Evolutionary conservation across 805 yeast species (phyloP).

Genomic region (Pichia ethanolica): DNA sequence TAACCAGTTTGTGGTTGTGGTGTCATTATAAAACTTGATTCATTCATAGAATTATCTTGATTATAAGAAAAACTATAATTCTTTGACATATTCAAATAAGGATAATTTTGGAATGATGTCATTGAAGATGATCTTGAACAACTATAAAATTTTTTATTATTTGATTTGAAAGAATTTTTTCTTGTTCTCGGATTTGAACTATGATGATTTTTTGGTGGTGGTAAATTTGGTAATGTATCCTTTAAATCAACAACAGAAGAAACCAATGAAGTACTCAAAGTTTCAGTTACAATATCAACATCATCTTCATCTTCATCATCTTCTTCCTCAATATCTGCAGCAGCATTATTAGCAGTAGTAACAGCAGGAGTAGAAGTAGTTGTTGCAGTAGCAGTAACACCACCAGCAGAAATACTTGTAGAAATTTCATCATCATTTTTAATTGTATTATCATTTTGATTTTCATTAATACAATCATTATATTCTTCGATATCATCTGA

Average conservation of each 20-base stretch:
- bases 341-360: too few species aligned
- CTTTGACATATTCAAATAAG: neutral
- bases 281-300: slow-evolving; percentile 6
- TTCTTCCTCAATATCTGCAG: neutral
- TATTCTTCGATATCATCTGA: neutral
- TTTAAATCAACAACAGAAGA: neutral
- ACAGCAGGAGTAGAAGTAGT: neutral
- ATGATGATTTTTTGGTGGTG: too few species aligned
- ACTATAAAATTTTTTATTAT: neutral
- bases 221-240: neutral
- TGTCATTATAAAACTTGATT: neutral
- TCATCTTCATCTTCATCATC: slow-evolving; percentile 4
- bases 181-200: neutral
- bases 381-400: too few species aligned
- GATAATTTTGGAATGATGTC: neutral
- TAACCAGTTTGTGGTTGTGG: neutral
- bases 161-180: neutral
- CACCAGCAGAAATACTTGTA: too few species aligned
- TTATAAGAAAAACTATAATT: neutral
- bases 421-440: too few species aligned
- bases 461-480: neutral
- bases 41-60: neutral
- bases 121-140: slow-evolving; percentile 1
- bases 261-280: neutral
- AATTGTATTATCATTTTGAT: neutral